Base-by-base conservation (phyloP, 768 basidiomycete genomes). In the Phylloporus arenicola region DNA sequence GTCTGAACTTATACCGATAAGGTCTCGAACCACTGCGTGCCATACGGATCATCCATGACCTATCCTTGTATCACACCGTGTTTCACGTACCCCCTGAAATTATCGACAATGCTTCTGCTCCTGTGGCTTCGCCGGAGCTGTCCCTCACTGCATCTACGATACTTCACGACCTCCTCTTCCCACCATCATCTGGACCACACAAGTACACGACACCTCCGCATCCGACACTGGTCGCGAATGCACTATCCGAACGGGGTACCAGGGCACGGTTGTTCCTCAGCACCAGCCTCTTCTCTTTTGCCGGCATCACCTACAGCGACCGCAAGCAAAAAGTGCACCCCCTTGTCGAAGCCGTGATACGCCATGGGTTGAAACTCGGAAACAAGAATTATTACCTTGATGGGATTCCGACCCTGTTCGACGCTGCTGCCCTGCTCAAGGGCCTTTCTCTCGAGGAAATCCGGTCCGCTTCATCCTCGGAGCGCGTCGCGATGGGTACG, bases 331-430 rank as follows among this genome's bases (percentile, higher is more conserved):
- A 80, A 57, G 61, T 63, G 0, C 70, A 78, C 10, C 72, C 76
- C 7, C 79, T 81, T 1, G 75, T 84, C 6, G 83, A 88, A 47
- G 80, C 80, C 27, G 83, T 84, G 25, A 77, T 97, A 30, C 78
- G 87, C 43, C 89, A 95, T 42, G 88, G 88, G 6, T 68, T 96
- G 51, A 97, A 94, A 65, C 75, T 92, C 24, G 89, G 90, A 10
- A 74, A 77, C 17, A 85, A 87, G 58, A 81, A 86, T 54, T 83
- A 88, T 60, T 89, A 81, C 55, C 68, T 88, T 16, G 87, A 86
- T 60, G 91, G 87, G 17, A 79, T 88, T 39, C 87, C 86, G 3
- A 68, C 73, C 1, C 73, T 87, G 3, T 91, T 84, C 62, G 63
- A 70, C 14, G 84, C 83, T 6, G 72, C 77, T 0, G 46, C 62